Evolutionary conservation across 139 green algal species (phyloP).

Genomic region (Picochlorum sp.): DNA sequence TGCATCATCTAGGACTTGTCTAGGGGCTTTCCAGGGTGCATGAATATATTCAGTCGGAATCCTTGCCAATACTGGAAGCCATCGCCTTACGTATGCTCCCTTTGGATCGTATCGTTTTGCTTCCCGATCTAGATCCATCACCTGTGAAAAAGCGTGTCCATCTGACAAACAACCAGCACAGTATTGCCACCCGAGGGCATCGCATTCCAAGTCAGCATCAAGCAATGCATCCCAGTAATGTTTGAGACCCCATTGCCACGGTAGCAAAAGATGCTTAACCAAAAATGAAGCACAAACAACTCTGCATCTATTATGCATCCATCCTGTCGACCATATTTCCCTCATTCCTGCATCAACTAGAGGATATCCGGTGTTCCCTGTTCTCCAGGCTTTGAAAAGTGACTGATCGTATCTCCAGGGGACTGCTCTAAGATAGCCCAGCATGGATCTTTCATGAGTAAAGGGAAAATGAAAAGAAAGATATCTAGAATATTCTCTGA

Average conservation of each 20-base stretch:
- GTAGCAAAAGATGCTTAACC: constrained; percentile 86
- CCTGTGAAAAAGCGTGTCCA: constrained; percentile 35
- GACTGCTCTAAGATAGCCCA: constrained; percentile 73
- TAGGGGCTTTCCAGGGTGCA: constrained; percentile 59
- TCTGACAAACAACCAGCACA: constrained; percentile 40
- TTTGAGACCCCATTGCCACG: constrained; percentile 92
- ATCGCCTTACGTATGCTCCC: constrained; percentile 78
- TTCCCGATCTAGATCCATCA: constrained; percentile 64
- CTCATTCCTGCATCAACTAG: constrained; percentile 80
- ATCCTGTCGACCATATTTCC: constrained; percentile 76
- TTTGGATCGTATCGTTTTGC: constrained; percentile 57
- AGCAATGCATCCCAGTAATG: constrained; percentile 87
- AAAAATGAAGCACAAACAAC: constrained; percentile 71
- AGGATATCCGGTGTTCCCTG: constrained; percentile 75
- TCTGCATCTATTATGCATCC: constrained; percentile 71
- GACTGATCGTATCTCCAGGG: constrained; percentile 77
- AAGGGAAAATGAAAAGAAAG: constrained; percentile 94
- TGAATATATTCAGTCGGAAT: constrained; percentile 66
- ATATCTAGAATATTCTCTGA: constrained; percentile 84
- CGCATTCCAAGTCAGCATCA: constrained; percentile 85
- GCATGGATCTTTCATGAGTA: constrained; percentile 81
- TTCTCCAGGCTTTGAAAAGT: constrained; percentile 70
- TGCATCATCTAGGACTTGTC: constrained; percentile 30
- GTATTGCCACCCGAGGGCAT: constrained; percentile 79
- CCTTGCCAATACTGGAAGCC: constrained; percentile 70